Percentiles rank a stretch among this genome's conserved stretches.
phyloP scores from a whole-genome alignment of 225 moss, liverwort and hornwort species.

The Physcomitrium patens region DNA sequence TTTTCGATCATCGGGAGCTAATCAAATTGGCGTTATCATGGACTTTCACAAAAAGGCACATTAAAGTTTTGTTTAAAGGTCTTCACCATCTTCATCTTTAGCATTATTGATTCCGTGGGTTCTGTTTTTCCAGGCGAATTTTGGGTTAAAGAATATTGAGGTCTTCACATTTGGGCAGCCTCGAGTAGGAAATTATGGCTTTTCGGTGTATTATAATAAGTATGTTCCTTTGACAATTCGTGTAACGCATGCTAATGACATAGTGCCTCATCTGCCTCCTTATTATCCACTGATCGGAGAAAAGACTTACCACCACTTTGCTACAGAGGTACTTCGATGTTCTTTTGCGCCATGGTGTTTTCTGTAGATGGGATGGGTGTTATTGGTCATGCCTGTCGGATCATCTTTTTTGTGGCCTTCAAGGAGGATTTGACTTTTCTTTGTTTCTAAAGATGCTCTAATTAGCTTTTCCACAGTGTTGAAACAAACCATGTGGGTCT shows the following conservation, averaged over 20 bases:
- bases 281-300: slow-evolving; percentile 69
- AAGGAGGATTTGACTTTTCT: no score
- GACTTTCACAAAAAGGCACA: not conserved
- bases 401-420: no score
- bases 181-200: slow-evolving; percentile 81
- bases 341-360: slow-evolving; percentile 1
- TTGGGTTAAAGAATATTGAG: slow-evolving; percentile 58
- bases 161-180: slow-evolving; percentile 93
- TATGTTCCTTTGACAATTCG: slow-evolving; percentile 75
- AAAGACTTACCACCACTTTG: slow-evolving; percentile 90
- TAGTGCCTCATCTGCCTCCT: slow-evolving; percentile 94
- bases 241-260: slow-evolving; percentile 84
- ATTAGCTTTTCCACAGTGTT: no score
- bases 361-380: not conserved
- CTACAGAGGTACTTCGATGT: slow-evolving; percentile 69
- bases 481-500: no score
- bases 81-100: not conserved
- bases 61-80: not conserved
- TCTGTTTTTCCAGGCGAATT: slow-evolving; percentile 59
- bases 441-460: no score
- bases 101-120: not conserved
- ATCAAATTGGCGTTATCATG: not conserved
- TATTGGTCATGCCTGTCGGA: slow-evolving; percentile 2
- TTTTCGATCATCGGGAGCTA: slow-evolving; percentile 2
- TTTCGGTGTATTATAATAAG: slow-evolving; percentile 61